Evolutionary conservation across 331 rosid genomes (phyloP), one percentile per base, ranked within the genome.

Genomic region (Phaseolus coccineus): DNA sequence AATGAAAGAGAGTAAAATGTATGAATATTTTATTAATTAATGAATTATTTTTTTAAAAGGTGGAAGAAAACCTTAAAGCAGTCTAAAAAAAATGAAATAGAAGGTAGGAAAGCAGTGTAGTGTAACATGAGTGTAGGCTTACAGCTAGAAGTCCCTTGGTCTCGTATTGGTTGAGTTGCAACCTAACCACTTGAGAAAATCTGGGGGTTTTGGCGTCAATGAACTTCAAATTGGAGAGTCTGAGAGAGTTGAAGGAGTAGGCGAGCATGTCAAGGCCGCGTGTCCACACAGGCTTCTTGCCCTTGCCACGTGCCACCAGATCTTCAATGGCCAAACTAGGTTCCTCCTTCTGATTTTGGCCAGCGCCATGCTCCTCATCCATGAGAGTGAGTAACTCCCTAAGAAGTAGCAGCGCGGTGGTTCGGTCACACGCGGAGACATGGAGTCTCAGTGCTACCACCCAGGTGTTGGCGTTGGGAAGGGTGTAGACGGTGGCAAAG

Each of bases 381-480:
- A 78, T 59, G 27, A 90, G 46, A 15, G 55, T 79, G 0, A 83
- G 81, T 46, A 90, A 57, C 68, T 88, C 90, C 52, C 63, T 68
- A 28, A 90, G 71, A 7, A 90, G 77, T 8, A 79, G 40, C 25
- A 79, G 84, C 0, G 90, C 89, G 1, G 92, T 87, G 2, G 95
- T 88, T 0, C 85, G 89, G 83, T 90, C 95, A 47, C 91, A 90
- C 0, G 85, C 91, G 1, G 84, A 65, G 3, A 85, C 88, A 4
- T 90, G 95, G 0, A 88, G 77, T 12, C 90, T 71, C 28, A 90
- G 52, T 52, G 80, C 86, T 1, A 75, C 81, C 5, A 77, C 84
- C 84, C 87, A 87, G 2, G 19, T 13, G 12, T 28, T 6, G 6
- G 62, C 39, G 4, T 44, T 13, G 0, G 83, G 84, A 1, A 87